Base-by-base conservation (phyloP, 176 grass and related monocot species). In the Stipa capillata region DNA sequence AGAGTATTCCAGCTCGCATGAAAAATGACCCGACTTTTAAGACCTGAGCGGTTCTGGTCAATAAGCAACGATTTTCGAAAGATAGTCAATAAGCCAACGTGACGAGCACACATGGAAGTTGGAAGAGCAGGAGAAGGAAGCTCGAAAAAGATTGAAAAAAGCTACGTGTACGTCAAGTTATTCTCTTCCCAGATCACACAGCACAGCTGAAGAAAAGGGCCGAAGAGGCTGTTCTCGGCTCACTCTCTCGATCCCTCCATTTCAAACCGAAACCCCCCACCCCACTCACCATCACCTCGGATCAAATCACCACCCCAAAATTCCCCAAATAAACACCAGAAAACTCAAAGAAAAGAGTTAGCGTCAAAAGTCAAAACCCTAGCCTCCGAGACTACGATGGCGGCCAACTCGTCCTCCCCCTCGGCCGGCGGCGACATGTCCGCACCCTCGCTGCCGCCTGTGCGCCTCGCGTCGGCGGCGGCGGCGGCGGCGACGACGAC, bases 331-430 rank as follows among this genome's bases (percentile, higher is more conserved):
- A 59, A 74, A 14, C 2, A 60, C 63, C n/a, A n/a, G n/a, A n/a
- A n/a, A n/a, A n/a, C n/a, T n/a, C n/a, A n/a, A n/a, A n/a, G 2
- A 39, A 17, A 20, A 6, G n/a, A 6, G 15, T 27, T 6, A 0
- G 74, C 27, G 15, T n/a, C 7, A 27, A n/a, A n/a, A n/a, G n/a
- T n/a, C n/a, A 78, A 75, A 84, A 60, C 81, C 86, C 81, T 84
- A 84, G 75, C 20, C 53, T 39, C n/a, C n/a, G n/a, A n/a, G n/a
- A 3, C 41, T 63, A n/a, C 49, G 49, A 87, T 91, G 89, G 84
- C 85, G 81, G 76, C 81, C 70, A 79, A 84, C 37, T 56, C 76
- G 24, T 74, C 84, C 73, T 39, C 54, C 53, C 83, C 66, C 8
- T 69, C 35, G 36, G 42, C 73, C 51, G 59, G 69, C 65, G 27